phyloP scores from a whole-genome alignment of 495 filamentous ascomycete species.

The Lentithecium fluviatile region DNA sequence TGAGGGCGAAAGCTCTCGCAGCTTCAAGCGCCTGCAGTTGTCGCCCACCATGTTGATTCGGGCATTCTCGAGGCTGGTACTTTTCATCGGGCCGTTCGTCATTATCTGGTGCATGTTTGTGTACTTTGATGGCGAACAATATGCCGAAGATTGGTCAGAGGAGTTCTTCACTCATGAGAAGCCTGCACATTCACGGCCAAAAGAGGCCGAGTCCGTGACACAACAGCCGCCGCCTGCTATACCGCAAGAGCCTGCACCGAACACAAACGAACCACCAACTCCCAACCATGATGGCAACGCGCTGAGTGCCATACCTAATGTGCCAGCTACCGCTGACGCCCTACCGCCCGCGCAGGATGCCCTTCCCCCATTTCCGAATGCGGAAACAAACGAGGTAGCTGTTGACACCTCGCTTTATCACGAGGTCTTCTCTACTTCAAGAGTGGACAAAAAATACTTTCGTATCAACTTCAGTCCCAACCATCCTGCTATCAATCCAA shows the following conservation, averaged over 20 bases:
- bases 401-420: constrained; percentile 13
- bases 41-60: constrained; percentile 1
- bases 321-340: not conserved
- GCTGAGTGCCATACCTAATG: not conserved
- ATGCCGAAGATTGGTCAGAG: not conserved
- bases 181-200: not conserved
- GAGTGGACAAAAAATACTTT: constrained; percentile 46
- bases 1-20: too few relatives aligned
- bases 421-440: constrained; percentile 49
- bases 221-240: not conserved
- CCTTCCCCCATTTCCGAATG: not conserved
- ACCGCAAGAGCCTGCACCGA: not conserved
- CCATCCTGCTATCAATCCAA: constrained; percentile 49
- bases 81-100: not conserved
- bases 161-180: not conserved
- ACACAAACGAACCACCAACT: too few relatives aligned
- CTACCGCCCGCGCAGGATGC: not conserved
- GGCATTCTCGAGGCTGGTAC: not conserved
- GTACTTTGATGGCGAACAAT: not conserved
- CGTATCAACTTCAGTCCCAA: constrained; percentile 45
- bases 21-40: too few relatives aligned
- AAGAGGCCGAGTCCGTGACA: not conserved
- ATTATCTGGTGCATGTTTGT: not conserved
- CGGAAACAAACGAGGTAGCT: not conserved
- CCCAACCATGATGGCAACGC: too few relatives aligned